A percentile compares a stretch with the other conserved stretches of the same genome.
Conservation (phyloP, 768 basidiomycete species). For the Collybia mongolica region DNA sequence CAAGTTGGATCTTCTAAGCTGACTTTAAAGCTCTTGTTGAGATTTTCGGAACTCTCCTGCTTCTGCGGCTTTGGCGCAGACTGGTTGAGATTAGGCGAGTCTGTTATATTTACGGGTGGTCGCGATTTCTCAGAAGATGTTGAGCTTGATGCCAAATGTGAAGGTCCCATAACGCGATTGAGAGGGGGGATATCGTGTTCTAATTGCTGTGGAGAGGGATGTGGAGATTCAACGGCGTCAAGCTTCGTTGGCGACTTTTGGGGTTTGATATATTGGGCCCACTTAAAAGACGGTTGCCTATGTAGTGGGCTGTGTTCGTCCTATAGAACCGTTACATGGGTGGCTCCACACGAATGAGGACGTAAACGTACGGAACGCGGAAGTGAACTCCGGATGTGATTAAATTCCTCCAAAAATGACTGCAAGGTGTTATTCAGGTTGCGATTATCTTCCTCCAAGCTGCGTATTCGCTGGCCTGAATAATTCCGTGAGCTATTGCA, state of each 20-base stretch:
- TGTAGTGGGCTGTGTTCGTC: conserved; percentile 46
- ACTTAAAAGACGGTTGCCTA: conserved; percentile 84
- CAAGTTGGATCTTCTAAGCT: conserved; percentile 97
- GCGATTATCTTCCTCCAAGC: conserved; percentile 78
- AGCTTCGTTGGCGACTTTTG: conserved; percentile 79
- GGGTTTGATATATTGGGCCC: conserved; percentile 80
- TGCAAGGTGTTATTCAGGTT: conserved; percentile 63
- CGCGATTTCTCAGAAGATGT: conserved; percentile 30
- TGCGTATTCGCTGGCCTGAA: conserved; percentile 64
- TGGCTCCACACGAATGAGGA: conserved; percentile 4
- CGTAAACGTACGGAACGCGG: conserved; percentile 36
- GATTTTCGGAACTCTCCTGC: conserved; percentile 71
- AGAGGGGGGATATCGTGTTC: conserved; percentile 65
- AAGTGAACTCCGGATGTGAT: conserved; percentile 34
- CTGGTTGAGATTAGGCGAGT: conserved; percentile 29
- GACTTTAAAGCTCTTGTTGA: conserved; percentile 91
- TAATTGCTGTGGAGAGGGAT: conserved; percentile 72
- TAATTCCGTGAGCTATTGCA: background rate
- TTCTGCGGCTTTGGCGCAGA: conserved; percentile 42
- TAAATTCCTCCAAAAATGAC: conserved; percentile 66
- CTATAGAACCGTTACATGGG: conserved; percentile 17
- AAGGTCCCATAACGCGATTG: conserved; percentile 30
- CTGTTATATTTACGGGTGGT: conserved; percentile 27
- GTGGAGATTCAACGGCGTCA: conserved; percentile 68
- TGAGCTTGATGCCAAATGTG: conserved; percentile 21